These are phyloP conservation scores for Phyllosticta capitalensis DNA, from an alignment of 2,329 filamentous ascomycete species.

Conservation along the genomic window DNA sequence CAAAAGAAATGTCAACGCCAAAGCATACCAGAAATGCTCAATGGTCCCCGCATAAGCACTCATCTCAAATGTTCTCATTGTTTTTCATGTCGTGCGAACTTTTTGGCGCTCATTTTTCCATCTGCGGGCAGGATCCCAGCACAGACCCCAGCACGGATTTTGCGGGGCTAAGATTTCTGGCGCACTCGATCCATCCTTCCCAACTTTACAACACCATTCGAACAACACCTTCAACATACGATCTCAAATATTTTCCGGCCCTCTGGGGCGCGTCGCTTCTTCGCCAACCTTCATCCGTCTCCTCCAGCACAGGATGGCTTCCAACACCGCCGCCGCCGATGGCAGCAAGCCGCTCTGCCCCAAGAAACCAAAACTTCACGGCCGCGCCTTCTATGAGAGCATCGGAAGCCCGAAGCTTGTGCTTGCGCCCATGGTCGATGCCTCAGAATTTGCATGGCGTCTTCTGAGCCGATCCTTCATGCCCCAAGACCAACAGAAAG, in stretches of 20 bases:
- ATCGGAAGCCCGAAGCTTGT: constrained; percentile 86
- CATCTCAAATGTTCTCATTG: too few relatives aligned
- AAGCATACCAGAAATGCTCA: too few relatives aligned
- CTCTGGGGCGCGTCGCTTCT: neutral
- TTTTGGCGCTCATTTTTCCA: too few relatives aligned
- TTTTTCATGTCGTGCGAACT: too few relatives aligned
- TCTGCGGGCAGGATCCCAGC: neutral
- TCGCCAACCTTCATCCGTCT: neutral
- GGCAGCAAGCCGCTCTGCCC: constrained; percentile 5
- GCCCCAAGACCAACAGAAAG: constrained; percentile 42
- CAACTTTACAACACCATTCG: neutral
- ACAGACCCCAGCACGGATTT: neutral
- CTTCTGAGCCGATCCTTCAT: constrained; percentile 93
- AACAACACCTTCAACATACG: neutral
- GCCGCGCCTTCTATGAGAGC: constrained; percentile 87
- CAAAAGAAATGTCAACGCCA: too few relatives aligned
- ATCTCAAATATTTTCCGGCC: neutral
- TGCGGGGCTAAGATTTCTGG: neutral
- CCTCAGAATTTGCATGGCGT: constrained; percentile 97
- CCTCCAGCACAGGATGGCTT: neutral
- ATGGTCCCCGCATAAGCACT: too few relatives aligned
- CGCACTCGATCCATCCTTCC: neutral
- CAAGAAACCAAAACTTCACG: constrained; percentile 54
- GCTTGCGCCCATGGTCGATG: constrained; percentile 95
- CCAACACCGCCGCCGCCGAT: neutral